Evolutionary conservation across 352 stramenopile species (phyloP).

Genomic region (Globisporangium camurandrum): DNA sequence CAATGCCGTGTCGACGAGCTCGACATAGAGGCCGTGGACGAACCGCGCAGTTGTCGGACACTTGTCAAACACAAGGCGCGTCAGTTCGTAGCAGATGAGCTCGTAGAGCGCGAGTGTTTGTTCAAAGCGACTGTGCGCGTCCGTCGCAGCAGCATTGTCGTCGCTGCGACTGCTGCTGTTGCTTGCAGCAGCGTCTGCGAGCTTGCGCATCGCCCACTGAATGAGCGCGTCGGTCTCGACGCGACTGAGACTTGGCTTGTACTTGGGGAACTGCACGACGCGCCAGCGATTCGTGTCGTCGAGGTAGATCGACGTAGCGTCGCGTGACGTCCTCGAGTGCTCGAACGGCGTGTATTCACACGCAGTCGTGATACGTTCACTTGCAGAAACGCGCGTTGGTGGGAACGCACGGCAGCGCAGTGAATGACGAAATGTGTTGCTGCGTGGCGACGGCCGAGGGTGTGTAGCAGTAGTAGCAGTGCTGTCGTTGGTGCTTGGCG

Average conservation of each 20-base stretch:
- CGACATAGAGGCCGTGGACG: conserved; percentile 36
- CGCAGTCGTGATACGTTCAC: conserved; percentile 21
- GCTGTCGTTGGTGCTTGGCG: too few species aligned
- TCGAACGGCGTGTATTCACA: conserved; percentile 33
- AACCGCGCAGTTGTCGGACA: conserved; percentile 47
- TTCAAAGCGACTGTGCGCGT: conserved; percentile 13
- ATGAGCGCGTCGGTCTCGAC: conserved; percentile 22
- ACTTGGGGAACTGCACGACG: conserved; percentile 35
- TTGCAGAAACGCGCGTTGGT: conserved; percentile 21
- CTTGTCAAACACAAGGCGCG: conserved; percentile 44
- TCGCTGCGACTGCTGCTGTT: too few species aligned
- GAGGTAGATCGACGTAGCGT: conserved; percentile 18
- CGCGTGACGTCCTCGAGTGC: conserved; percentile 3
- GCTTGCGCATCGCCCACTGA: conserved; percentile 22
- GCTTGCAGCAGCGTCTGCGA: neutral
- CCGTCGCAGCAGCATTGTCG: neutral
- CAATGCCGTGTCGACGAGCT: conserved; percentile 21
- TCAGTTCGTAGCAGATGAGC: conserved; percentile 34
- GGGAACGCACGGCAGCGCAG: conserved; percentile 31
- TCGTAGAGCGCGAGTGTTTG: conserved; percentile 22
- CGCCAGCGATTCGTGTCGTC: conserved; percentile 21
- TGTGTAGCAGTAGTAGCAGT: too few species aligned
- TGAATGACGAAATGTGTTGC: conserved; percentile 28
- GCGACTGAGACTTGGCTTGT: conserved; percentile 18
- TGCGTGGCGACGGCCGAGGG: conserved; percentile 5